Evolutionary conservation across 192 early-diverging fungal species (phyloP), one percentile per base, ranked within the genome.

Genomic region (Chytriomyces confervae): DNA sequence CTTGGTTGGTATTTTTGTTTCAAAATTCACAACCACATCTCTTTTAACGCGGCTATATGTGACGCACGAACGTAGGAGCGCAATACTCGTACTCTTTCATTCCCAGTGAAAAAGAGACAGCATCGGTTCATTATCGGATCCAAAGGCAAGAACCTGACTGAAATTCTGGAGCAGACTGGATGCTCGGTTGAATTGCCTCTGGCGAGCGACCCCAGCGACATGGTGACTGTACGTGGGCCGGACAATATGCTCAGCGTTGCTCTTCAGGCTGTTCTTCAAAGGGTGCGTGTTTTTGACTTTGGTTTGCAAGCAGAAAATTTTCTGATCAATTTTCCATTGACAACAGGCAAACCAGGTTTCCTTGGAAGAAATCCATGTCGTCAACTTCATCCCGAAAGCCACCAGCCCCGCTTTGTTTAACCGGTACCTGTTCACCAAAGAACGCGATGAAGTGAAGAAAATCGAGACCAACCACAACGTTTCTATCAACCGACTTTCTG

Each of bases 111-210:
- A 57, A 97, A 98, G 86, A 91, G 92, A 66, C 95, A 97, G 84
- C 97, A 98, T 82, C 92, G 91, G 57, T 97, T 95, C 81, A 84
- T 99, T 23, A 86, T 96, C 46, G 97, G 97, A 13, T 82, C 90
- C 45, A 90, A 92, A 81, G 95, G 93, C 43, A 80, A 87, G 29
- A 87, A 87, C 27, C 86, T 98, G 62, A 86, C 91, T 64, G 96
- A 97, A 60, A 93, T 99, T 63, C 82, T 95, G 57, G 89, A 90
- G n/a, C 83, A 88, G 0, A 97, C 94, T 43, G 96, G 94, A 13
- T 99, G 97, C 87, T 89, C 86, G 60, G 91, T 99, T 29, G 89
- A 91, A 50, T 86, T 99, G 46, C 94, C 97, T 5, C 74, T 91
- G 29, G 77, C 89, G 4, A 83, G 88, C 61, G 90, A 93, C 66